Evolutionary conservation across 805 yeast genomes (phyloP).

Genomic region (Lipomyces spencermartinsiae): DNA sequence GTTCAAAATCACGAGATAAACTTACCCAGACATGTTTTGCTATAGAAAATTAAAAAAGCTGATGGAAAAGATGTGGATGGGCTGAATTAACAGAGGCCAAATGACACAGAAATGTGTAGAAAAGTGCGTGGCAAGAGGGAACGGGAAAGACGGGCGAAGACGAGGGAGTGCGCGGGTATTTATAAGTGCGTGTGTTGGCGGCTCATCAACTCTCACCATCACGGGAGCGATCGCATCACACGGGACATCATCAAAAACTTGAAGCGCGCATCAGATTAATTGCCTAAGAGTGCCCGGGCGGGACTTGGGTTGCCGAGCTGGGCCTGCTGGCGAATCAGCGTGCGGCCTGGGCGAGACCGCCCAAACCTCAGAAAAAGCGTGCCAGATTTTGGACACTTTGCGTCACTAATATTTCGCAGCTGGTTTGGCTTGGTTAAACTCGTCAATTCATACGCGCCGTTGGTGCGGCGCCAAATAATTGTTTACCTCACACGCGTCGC

Average conservation of each 20-base stretch:
- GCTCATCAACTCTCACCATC: conserved; percentile 9
- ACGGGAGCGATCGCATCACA: not conserved
- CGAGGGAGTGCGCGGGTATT: conserved; percentile 20
- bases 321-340: conserved; percentile 21
- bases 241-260: not conserved
- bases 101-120: not conserved
- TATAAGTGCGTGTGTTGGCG: conserved; percentile 16
- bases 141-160: not conserved
- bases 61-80: conserved; percentile 8
- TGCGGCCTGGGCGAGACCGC: conserved; percentile 6
- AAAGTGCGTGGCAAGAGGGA: conserved; percentile 1
- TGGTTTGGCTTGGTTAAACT: conserved; percentile 3
- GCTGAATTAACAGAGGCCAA: not conserved
- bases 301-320: not conserved
- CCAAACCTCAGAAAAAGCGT: conserved; percentile 9
- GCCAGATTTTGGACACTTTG: conserved; percentile 16
- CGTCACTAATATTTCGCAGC: not conserved
- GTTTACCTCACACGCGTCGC: not conserved
- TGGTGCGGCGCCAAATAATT: not conserved
- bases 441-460: not conserved
- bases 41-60: conserved; percentile 4
- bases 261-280: conserved; percentile 8
- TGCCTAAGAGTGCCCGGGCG: not conserved
- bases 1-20: not conserved
- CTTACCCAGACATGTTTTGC: conserved; percentile 39